Evolutionary conservation across 129 eudicot genomes (phyloP), one percentile per base, ranked within the genome.

Genomic region (Escallonia rubra): DNA sequence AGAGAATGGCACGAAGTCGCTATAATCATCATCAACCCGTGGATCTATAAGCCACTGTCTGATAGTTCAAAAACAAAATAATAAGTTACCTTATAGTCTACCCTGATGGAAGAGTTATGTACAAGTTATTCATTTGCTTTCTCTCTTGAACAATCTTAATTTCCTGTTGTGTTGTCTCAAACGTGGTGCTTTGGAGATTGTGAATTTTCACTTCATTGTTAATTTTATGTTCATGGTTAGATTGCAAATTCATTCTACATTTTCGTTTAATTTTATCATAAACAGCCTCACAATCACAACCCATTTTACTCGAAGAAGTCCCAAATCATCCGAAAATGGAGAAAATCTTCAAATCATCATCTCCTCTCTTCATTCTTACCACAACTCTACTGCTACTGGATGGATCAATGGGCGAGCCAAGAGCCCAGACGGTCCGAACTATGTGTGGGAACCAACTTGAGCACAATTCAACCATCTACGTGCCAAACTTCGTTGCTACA

Each of bases 401-500:
- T 34, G 63, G 59, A 71, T 70, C 80, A 46, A 57, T 56, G 23
- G 95, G 85, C 23, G 85, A 86, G 11, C 83, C 96, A 6, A 76
- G 96, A 75, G 12, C 86, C 55, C 85, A 79, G 69, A 58, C 74
- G 42, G 74, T 86, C 54, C 59, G 70, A 41, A 50, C 66, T 49
- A 74, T 40, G 23, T 81, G 89, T 40, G 79, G 76, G 43, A 55
- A 70, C 47, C 76, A 65, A 42, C 10, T 15, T 2, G 79, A 71
- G 66, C 23, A 75, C 78, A 83, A 90, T 60, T 55, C 81, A n/a
- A 71, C 86, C 0, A 34, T 72, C 10, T 81, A 47, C 38, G 76
- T 84, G 16, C 75, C 80, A 4, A 87, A 90, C 57, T 84, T 82
- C 64, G 84, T 87, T 40, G 69, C 55, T 6, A 64, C 86, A 3